These are phyloP conservation scores for Fagopyrum homotropicum DNA, from an alignment of 148 eudicot genomes.

Conservation along the genomic window DNA sequence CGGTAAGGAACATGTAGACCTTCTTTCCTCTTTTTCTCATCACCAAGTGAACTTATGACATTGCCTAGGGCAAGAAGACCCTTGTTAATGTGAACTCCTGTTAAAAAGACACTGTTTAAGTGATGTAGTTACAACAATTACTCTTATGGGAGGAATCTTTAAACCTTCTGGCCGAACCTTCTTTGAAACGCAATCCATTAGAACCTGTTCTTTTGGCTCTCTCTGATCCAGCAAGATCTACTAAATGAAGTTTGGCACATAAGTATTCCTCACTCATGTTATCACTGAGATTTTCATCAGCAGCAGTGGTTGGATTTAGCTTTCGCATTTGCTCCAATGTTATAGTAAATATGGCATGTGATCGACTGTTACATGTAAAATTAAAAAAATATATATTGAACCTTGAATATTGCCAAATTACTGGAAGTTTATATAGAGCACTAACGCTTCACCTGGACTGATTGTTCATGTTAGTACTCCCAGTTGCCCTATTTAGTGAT, in stretches of 20 bases:
- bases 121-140: neutral
- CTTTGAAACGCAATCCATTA: slow-evolving; percentile 98
- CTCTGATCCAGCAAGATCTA: slow-evolving; percentile 98
- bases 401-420: neutral
- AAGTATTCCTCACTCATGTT: slow-evolving; percentile 85
- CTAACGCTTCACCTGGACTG: slow-evolving; percentile 63
- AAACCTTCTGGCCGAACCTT: slow-evolving; percentile 38
- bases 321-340: slow-evolving; percentile 89
- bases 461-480: slow-evolving; percentile 98
- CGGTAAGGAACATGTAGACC: neutral
- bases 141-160: neutral
- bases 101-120: neutral
- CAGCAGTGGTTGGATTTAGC: slow-evolving; percentile 37
- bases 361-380: slow-evolving; percentile 53
- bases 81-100: slow-evolving; percentile 98
- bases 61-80: slow-evolving; percentile 99
- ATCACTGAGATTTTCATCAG: slow-evolving; percentile 40
- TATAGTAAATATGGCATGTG: slow-evolving; percentile 97
- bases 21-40: neutral
- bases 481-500: slow-evolving; percentile 90
- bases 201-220: slow-evolving; percentile 97
- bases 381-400: neutral
- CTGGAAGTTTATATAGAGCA: neutral
- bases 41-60: slow-evolving; percentile 75
- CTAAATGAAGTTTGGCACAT: slow-evolving; percentile 92